phyloP scores from a whole-genome alignment of 2,329 filamentous ascomycete genomes.

The Arthrinium puccinioides region DNA sequence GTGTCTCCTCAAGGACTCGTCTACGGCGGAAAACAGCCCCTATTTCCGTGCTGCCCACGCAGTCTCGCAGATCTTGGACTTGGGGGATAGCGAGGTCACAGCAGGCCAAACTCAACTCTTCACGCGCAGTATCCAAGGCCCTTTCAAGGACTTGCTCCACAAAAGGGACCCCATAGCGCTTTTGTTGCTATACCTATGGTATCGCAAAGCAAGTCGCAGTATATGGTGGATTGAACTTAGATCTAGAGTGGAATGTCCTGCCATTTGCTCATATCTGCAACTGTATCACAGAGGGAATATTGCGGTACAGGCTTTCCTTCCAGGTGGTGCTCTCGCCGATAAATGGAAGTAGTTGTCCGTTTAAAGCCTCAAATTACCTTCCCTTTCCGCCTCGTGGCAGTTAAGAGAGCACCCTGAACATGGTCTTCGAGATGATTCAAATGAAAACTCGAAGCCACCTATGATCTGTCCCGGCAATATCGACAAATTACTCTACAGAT shows the following conservation, averaged over 20 bases:
- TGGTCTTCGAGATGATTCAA: too few relatives aligned
- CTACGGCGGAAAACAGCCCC: conserved; percentile 25
- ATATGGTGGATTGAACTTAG: conserved; percentile 37
- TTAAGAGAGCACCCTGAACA: too few relatives aligned
- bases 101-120: conserved; percentile 26
- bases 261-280: conserved; percentile 30
- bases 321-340: conserved; percentile 13
- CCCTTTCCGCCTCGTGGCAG: too few relatives aligned
- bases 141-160: conserved; percentile 24
- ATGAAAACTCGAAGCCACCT: too few relatives aligned
- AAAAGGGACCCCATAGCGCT: conserved; percentile 29
- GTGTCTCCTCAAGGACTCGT: conserved; percentile 19
- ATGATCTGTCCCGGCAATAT: too few relatives aligned
- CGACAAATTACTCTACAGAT: too few relatives aligned
- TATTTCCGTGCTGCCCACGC: conserved; percentile 31
- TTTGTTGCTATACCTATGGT: conserved; percentile 34
- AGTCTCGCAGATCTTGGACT: conserved; percentile 20
- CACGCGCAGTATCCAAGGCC: conserved; percentile 21
- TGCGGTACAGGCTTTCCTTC: conserved; percentile 23
- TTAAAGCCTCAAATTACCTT: too few relatives aligned
- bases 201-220: conserved; percentile 27
- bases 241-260: conserved; percentile 31
- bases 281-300: conserved; percentile 18
- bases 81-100: conserved; percentile 21
- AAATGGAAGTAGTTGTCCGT: conserved; percentile 6